phyloP scores from a whole-genome alignment of 2,329 filamentous ascomycete genomes.

The Fusarium brevicatenulatum region DNA sequence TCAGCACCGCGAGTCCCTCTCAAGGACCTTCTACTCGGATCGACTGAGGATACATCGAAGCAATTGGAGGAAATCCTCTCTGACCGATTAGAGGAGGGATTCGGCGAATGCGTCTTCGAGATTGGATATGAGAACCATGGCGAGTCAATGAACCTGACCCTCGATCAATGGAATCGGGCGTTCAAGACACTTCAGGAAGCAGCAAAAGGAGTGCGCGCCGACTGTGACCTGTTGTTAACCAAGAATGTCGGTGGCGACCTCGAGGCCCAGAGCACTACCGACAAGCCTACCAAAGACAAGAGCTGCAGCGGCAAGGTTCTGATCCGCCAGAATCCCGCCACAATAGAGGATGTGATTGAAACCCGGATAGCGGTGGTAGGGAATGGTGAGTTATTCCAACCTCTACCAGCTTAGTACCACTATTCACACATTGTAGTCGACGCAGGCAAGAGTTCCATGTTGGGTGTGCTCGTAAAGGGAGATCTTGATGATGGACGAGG shows the following conservation, averaged over 20 bases:
- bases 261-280: conserved; percentile 70
- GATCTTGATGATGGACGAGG: conserved; percentile 94
- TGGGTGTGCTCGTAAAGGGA: conserved; percentile 95
- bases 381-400: conserved; percentile 68
- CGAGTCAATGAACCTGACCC: conserved; percentile 81
- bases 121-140: conserved; percentile 91
- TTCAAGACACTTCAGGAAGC: conserved; percentile 72
- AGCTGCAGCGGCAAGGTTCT: conserved; percentile 87
- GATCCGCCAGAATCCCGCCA: conserved; percentile 77
- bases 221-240: conserved; percentile 87
- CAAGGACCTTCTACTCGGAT: conserved; percentile 78
- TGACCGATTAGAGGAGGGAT: conserved; percentile 79
- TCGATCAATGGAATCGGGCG: conserved; percentile 79
- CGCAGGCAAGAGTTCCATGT: conserved; percentile 94
- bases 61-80: conserved; percentile 74
- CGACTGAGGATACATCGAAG: conserved; percentile 68
- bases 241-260: conserved; percentile 84
- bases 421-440: conserved; percentile 70
- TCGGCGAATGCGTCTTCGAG: conserved; percentile 91
- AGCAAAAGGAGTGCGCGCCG: conserved; percentile 72
- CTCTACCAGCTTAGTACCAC: background rate
- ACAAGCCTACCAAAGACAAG: conserved; percentile 71
- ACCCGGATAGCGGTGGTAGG: conserved; percentile 96
- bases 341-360: conserved; percentile 90
- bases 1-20: conserved; percentile 73